phyloP scores from a whole-genome alignment of 2,329 filamentous ascomycete genomes.

The Herpotrichia juniperi region DNA sequence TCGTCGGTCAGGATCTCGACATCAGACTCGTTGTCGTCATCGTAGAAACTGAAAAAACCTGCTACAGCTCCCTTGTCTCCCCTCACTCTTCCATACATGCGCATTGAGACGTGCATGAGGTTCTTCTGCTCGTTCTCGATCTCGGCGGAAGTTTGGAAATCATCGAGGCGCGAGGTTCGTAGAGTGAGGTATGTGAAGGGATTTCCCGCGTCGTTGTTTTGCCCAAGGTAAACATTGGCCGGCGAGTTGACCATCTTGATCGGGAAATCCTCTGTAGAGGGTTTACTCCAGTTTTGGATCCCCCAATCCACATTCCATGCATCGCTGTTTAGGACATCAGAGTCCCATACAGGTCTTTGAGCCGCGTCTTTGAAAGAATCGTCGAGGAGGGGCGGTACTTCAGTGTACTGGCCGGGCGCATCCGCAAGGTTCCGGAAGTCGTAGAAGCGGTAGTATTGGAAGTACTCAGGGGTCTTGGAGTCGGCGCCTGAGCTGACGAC shows the following conservation, averaged over 20 bases:
- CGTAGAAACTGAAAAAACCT: constrained; percentile 63
- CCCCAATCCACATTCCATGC: constrained; percentile 45
- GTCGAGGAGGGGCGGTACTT: constrained; percentile 31
- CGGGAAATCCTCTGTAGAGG: constrained; percentile 43
- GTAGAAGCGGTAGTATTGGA: constrained; percentile 58
- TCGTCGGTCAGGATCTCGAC: constrained; percentile 61
- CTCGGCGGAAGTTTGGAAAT: constrained; percentile 56
- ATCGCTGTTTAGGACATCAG: constrained; percentile 47
- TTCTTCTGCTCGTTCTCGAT: constrained; percentile 54
- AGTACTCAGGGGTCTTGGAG: constrained; percentile 48
- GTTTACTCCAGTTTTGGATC: constrained; percentile 54
- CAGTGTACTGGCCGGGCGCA: constrained; percentile 28
- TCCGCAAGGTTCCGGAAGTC: constrained; percentile 55
- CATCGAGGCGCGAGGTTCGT: constrained; percentile 50
- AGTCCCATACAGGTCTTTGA: constrained; percentile 33
- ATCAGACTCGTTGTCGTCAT: constrained; percentile 56
- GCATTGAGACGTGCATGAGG: constrained; percentile 55
- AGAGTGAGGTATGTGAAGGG: constrained; percentile 53
- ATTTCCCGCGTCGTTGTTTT: constrained; percentile 30
- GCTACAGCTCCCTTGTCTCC: constrained; percentile 56
- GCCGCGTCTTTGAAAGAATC: constrained; percentile 26
- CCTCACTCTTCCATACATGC: constrained; percentile 53
- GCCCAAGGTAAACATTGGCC: constrained; percentile 54
- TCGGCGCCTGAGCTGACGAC: constrained; percentile 51
- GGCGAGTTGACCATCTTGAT: constrained; percentile 53